Evolutionary conservation across 2,329 filamentous ascomycete species (phyloP), one percentile per base, ranked within the genome.

Genomic region (Pseudogymnoascus destructans): DNA sequence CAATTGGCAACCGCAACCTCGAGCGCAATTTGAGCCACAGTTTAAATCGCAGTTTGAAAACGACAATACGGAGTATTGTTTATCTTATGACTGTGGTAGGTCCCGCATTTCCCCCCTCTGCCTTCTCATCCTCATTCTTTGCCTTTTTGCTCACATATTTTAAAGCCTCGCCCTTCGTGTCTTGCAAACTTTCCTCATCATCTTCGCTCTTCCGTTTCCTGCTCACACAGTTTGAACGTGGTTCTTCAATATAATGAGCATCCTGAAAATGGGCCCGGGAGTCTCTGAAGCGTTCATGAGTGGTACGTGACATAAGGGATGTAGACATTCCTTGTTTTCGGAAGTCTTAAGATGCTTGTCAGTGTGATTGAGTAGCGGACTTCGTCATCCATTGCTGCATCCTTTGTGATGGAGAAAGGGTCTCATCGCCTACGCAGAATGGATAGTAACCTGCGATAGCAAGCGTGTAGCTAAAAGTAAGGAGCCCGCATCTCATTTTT

Each of bases 371-470:
- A 46, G 40, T 21, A 46, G 40, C n/a, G 40, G 15, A 25, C 3
- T 52, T 52, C 17, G 42, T 52, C 42, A 52, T 52, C 42, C 17
- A 52, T 52, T 52, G 42, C 42, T 25, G 17, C 15, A 46, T 46
- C 40, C 40, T 46, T 46, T 23, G 15, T 46, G 40, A 46, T 46
- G 7, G 40, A 46, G 19, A n/a, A 52, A 52, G 42, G 9, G 19
- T 52, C 42, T 52, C 42, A 52, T 25, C 17, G 42, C 19, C 42
- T 54, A 52, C 21, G 10, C 21, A 54, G 46, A 8, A 54, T 54
- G 46, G 46, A 54, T 21, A 54, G 46, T 54, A 54, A 15, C 46
- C 46, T 54, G 46, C 46, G 11, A 54, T 54, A 68, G 54, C 55
- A 42, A 57, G 55, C 15, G 55, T 57, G 21, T 57, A 42, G 21